These are phyloP conservation scores for Plasmodium vivax DNA, from an alignment of 169 alveolate genomes.

Conservation along the genomic window DNA sequence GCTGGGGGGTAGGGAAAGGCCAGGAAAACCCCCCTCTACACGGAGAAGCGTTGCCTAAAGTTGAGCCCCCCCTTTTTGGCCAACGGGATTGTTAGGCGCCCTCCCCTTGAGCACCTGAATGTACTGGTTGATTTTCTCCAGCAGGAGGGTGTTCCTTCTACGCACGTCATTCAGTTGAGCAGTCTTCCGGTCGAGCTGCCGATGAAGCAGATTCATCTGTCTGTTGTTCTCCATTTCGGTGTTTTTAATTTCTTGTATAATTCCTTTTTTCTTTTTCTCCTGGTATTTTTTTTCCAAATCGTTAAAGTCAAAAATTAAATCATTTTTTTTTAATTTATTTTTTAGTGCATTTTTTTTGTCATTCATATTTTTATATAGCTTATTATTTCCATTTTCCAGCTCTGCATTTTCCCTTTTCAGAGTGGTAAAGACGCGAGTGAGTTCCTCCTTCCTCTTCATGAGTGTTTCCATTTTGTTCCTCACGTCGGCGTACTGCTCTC, in stretches of 20 bases:
- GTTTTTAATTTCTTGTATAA: conserved; percentile 51
- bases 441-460: conserved; percentile 8
- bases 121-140: conserved; percentile 21
- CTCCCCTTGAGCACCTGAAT: conserved; percentile 18
- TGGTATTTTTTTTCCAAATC: conserved; percentile 70
- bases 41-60: background rate
- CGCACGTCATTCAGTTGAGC: conserved; percentile 19
- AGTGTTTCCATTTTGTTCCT: conserved; percentile 16
- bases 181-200: conserved; percentile 1
- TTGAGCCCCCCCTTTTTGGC: background rate
- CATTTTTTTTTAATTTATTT: conserved; percentile 58
- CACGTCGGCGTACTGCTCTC: conserved; percentile 35
- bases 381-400: conserved; percentile 32
- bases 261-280: conserved; percentile 59
- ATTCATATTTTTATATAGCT: conserved; percentile 8
- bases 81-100: background rate
- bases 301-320: conserved; percentile 41
- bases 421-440: background rate
- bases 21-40: background rate
- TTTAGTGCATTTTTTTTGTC: conserved; percentile 35
- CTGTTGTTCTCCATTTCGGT: conserved; percentile 28
- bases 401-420: conserved; percentile 42
- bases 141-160: conserved; percentile 15
- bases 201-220: conserved; percentile 3
- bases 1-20: background rate